Evolutionary conservation across 495 filamentous ascomycete species (phyloP).

Genomic region (Penicillium herquei): DNA sequence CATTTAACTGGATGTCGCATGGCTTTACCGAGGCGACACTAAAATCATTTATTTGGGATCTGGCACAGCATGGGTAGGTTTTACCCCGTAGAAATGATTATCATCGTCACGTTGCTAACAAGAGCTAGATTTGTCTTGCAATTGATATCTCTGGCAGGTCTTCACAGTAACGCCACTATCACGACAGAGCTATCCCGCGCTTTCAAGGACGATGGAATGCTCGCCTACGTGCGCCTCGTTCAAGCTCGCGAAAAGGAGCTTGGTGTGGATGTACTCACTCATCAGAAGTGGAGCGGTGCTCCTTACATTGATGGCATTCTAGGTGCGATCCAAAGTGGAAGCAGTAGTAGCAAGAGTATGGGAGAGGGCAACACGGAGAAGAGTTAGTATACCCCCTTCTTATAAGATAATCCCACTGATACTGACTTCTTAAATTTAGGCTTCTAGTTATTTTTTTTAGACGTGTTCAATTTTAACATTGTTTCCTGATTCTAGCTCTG

Average conservation of each 20-base stretch:
- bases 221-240: conserved; percentile 89
- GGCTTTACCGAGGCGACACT: conserved; percentile 79
- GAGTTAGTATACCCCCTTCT: conserved; percentile 27
- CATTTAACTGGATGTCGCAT: conserved; percentile 98
- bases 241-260: conserved; percentile 88
- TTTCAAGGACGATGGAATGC: conserved; percentile 91
- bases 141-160: conserved; percentile 84
- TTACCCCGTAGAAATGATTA: background rate
- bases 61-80: conserved; percentile 75
- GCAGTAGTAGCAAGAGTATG: conserved; percentile 78
- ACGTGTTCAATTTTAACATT: no score
- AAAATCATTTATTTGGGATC: conserved; percentile 91
- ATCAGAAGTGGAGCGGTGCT: conserved; percentile 98
- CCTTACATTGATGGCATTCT: conserved; percentile 90
- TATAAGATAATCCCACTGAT: no score
- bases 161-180: conserved; percentile 87
- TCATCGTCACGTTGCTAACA: conserved; percentile 9
- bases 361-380: conserved; percentile 77
- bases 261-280: conserved; percentile 91
- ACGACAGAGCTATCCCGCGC: conserved; percentile 76
- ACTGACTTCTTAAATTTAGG: no score
- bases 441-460: no score
- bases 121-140: conserved; percentile 76
- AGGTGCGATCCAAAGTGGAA: conserved; percentile 89
- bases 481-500: no score